These are phyloP conservation scores for Aspergillus viridinutans DNA, from an alignment of 2,329 filamentous ascomycete species.

Conservation along the genomic window DNA sequence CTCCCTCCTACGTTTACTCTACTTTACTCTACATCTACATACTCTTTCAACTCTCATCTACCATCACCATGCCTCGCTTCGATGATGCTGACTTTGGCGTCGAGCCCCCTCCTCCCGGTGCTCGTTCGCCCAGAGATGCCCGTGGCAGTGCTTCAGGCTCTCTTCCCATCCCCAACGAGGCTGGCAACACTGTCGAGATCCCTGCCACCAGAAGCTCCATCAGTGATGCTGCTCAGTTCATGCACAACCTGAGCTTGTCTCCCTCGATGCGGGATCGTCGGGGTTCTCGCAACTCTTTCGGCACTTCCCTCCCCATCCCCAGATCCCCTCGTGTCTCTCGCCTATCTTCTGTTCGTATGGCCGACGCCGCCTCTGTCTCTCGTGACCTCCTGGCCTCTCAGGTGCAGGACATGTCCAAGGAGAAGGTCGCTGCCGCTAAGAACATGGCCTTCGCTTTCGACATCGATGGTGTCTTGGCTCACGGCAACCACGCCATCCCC, in stretches of 20 bases:
- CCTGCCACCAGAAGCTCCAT: slow-evolving; percentile 65
- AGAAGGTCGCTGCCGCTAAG: slow-evolving; percentile 66
- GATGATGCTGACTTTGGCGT: slow-evolving; percentile 55
- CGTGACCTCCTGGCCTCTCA: slow-evolving; percentile 67
- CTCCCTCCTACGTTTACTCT: background rate
- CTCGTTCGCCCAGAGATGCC: slow-evolving; percentile 24
- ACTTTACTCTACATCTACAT: background rate
- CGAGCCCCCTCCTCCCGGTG: slow-evolving; percentile 26
- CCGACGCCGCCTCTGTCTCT: slow-evolving; percentile 48
- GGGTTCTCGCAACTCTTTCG: slow-evolving; percentile 71
- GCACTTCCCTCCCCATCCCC: slow-evolving; percentile 67
- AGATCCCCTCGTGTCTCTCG: slow-evolving; percentile 65
- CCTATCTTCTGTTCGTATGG: slow-evolving; percentile 58
- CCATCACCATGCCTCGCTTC: slow-evolving; percentile 55
- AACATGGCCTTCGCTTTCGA: slow-evolving; percentile 76
- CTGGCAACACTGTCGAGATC: slow-evolving; percentile 60
- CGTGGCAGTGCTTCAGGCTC: slow-evolving; percentile 22
- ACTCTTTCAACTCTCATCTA: background rate
- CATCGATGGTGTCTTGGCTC: slow-evolving; percentile 67
- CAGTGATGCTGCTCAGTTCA: slow-evolving; percentile 63
- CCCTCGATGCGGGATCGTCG: slow-evolving; percentile 66
- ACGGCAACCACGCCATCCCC: slow-evolving; percentile 66
- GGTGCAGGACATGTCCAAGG: slow-evolving; percentile 62
- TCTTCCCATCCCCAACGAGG: slow-evolving; percentile 43
- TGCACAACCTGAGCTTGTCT: slow-evolving; percentile 67